A percentile compares a stretch with the other conserved stretches of the same genome.
These are phyloP conservation scores for Caloboletus firmus DNA, from an alignment of 1,284 basidiomycete species.

Conservation along the genomic window DNA sequence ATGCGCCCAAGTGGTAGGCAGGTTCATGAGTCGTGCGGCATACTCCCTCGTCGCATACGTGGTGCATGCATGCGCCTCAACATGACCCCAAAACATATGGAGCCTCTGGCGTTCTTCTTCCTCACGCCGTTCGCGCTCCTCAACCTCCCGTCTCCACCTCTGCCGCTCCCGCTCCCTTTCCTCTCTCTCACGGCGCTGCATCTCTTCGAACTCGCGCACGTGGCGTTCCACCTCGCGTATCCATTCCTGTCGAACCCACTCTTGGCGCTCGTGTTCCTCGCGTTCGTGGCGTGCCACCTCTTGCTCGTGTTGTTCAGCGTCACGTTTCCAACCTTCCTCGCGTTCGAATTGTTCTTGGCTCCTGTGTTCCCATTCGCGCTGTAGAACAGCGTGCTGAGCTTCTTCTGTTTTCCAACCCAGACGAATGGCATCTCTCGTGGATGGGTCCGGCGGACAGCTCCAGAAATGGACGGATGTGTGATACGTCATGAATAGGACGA, in stretches of 20 bases:
- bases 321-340: constrained; percentile 2
- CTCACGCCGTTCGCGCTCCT: constrained; percentile 13
- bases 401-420: neutral
- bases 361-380: constrained; percentile 1
- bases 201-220: neutral
- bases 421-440: constrained; percentile 1
- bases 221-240: constrained; percentile 3
- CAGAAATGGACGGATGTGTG: neutral
- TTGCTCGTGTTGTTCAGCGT: neutral
- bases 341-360: neutral
- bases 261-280: constrained; percentile 3
- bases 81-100: constrained; percentile 15
- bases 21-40: constrained; percentile 24
- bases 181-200: neutral
- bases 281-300: neutral
- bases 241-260: constrained; percentile 7
- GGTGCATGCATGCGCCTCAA: constrained; percentile 26
- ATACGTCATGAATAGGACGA: neutral
- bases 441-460: neutral
- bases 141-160: constrained; percentile 14
- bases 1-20: neutral
- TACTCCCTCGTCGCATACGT: constrained; percentile 33
- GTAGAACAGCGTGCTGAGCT: neutral
- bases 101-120: neutral
- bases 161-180: neutral